Base-by-base conservation (phyloP, 2,329 filamentous ascomycete species). In the Elsinoe arachidis region DNA sequence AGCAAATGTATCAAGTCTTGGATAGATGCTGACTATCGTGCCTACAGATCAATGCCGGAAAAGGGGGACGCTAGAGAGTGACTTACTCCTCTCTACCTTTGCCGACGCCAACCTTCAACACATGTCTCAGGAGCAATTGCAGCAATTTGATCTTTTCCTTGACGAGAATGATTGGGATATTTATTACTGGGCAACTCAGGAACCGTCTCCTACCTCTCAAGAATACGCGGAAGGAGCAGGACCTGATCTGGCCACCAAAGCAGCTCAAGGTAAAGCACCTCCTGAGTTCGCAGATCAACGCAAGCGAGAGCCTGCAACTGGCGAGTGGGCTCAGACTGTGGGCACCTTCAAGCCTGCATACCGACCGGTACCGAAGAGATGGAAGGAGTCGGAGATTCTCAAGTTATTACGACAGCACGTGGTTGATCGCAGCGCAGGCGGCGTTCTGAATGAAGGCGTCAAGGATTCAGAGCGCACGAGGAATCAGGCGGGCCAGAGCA, bases 161-260 rank as follows among this genome's bases (percentile, higher is more conserved):
- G 93, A 99, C 73, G 93, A 99, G 76, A 99, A 99, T 73, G 93
- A 99, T 76, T 99, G 93, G 93, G 93, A 99, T 71, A 96, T 99
- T 61, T 99, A 99, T 79, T 99, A 99, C 80, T 99, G 93, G 93
- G 90, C 88, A 2, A 99, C 93, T 14, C 93, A 99, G 73, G 84
- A 90, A 65, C 79, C 85, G 11, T 74, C 80, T 3, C 75, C 78
- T 1, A 80, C 80, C n/a, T 79, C 82, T 34, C 71, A 77, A 55
- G 77, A 82, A 58, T 77, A 77, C 47, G 78, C 79, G 4, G 80
- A 83, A 63, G 78, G 80, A 26, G 74, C 72, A 23, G 73, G 72
- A n/a, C 66, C 73, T 2, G 71, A 71, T 11, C 61, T 72, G 60
- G 73, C 78, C 10, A 71, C 72, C 3, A 68, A 72, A 5, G 69